Evolutionary conservation across 31 red algal genomes (phyloP), one percentile per base, ranked within the genome.

Genomic region (Endocladia muricata): DNA sequence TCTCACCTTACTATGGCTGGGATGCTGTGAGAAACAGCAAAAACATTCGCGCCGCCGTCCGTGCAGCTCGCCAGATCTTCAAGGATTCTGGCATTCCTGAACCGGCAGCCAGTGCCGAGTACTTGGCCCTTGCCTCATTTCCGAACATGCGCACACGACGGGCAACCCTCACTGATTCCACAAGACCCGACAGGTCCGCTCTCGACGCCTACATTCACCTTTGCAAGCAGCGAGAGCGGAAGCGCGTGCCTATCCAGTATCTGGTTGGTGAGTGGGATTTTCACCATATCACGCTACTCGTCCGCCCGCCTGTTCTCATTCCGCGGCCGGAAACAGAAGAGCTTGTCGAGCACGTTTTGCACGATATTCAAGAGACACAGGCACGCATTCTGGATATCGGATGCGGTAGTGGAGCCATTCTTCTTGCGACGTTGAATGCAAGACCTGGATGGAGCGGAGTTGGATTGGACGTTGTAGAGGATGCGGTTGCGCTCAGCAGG

Each of bases 321-420:
- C 91, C 91, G 70, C 90, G 95, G 31, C 95, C 95, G 4, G 91
- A 94, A 60, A 94, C 95, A 3, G 95, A 98, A 67, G 76, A 91
- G 40, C 75, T 98, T 0, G 95, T 98, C 13, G 91, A 94, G 37
- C 54, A 49, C 13, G 76, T 88, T 26, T 67, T 98, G 17, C 11
- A 40, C 25, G 21, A 78, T 31, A 30, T 48, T 34, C 30, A 38
- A 13, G 11, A 30, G 23, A 55, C 32, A 13, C 26, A 22, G 38
- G 44, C 61, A 22, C 58, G 55, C 32, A 39, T 96, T 3, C 55
- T 98, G 41, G 95, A 98, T 58, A 77, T 94, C 28, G 95, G 95
- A 15, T 88, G 82, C 30, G 95, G 95, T 5, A 88, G 73, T 37
- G 95, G 95, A 17, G 95, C 95, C 38, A 98, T 98, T 43, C 19